These are phyloP conservation scores for Xylaria multiplex DNA, from an alignment of 2,329 filamentous ascomycete genomes.

Conservation along the genomic window DNA sequence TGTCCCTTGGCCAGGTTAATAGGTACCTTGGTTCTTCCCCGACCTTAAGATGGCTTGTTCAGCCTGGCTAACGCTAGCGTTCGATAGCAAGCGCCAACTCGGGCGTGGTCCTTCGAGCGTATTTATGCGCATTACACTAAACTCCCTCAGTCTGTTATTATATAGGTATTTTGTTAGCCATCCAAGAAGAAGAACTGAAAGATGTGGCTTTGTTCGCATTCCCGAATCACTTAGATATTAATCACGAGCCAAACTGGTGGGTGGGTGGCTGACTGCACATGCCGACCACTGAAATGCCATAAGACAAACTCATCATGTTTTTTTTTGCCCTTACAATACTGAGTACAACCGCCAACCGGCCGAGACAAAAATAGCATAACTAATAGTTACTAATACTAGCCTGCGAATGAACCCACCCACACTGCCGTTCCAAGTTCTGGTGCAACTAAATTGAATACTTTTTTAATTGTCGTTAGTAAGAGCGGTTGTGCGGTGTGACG, in stretches of 20 bases:
- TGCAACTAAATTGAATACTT: no score
- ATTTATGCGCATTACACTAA: background rate
- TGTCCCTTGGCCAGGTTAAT: background rate
- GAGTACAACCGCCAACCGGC: background rate
- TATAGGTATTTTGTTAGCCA: background rate
- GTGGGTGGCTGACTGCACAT: background rate
- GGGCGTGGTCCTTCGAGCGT: background rate
- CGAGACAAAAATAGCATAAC: slow-evolving; percentile 6
- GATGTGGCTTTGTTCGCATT: background rate
- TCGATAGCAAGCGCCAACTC: background rate
- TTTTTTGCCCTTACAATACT: background rate
- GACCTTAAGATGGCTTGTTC: no score
- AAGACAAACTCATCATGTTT: slow-evolving; percentile 2
- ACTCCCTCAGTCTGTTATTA: background rate
- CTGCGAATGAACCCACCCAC: no score
- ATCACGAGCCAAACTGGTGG: background rate
- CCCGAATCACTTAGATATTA: background rate
- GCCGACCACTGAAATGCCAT: background rate
- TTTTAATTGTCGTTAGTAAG: no score
- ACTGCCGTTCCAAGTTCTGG: no score
- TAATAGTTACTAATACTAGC: background rate
- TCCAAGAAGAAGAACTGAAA: background rate
- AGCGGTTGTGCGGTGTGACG: no score
- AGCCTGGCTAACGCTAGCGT: background rate
- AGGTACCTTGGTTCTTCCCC: background rate